Base-by-base conservation (phyloP, 2,329 filamentous ascomycete species). In the Neofusicoccum sp. region DNA sequence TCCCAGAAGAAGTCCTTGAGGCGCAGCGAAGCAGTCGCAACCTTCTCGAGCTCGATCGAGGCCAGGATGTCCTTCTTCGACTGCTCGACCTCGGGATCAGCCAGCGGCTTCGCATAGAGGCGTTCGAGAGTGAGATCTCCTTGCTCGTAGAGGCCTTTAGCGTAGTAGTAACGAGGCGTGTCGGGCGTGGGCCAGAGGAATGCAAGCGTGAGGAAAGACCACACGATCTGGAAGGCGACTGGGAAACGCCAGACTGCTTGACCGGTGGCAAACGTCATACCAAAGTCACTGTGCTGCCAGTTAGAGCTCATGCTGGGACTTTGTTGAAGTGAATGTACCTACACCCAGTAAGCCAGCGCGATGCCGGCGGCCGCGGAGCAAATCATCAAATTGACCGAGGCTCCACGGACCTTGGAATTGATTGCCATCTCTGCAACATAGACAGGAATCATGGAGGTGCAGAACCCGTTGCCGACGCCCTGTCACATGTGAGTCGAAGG, bases 381-480 rank as follows among this genome's bases (percentile, higher is more conserved):
- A 61, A 73, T 71, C 49, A 72, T 67, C 48, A 69, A 65, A 44
- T 69, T 69, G 51, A 73, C 67, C 11, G 66, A 65, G 14, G 66
- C 67, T 14, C 71, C 70, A 11, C 71, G 67, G 41, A 69, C 64
- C 6, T 64, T 64, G 31, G 65, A 65, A 7, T 63, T 64, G 33
- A 66, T 65, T 3, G 71, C 66, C 20, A 69, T 73, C 58, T 73
- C 71, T 1, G 70, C 69, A 43, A 73, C 63, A 41, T 70, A 72
- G 8, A 69, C 68, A 5, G 71, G 71, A 9, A 67, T 67, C 48
- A 67, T 67, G 7, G 69, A 66, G 6, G 68, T 68, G 43, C 70
- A 66, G 49, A 72, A 68, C 31, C 71, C 71, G 63, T 73, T 73
- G 31, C 69, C 71, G 61, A 73, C 64, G 49, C 71, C 71, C 69